Percentiles rank a stretch among this genome's conserved stretches.
Conservation (phyloP, 805 yeast genomes). For the Yamadazyma nakazawae region DNA sequence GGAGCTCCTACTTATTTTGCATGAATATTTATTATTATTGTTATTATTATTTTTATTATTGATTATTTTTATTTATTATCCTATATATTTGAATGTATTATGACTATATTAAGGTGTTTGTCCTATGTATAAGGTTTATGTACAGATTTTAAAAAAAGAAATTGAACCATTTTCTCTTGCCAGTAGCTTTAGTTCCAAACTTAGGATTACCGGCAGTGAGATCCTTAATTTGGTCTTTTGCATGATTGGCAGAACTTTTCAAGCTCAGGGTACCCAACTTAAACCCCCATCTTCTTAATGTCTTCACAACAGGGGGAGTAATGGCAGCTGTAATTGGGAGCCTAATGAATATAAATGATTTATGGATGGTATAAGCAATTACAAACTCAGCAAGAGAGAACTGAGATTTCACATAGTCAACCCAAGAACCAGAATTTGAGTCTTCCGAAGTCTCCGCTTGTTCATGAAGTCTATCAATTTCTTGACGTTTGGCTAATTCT, state of each 20-base stretch:
- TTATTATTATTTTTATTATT: conserved; percentile 1
- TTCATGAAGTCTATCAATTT: conserved; percentile 28
- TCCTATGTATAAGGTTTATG: neutral
- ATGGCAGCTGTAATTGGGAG: conserved; percentile 89
- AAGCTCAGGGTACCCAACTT: conserved; percentile 57
- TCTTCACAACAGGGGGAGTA: conserved; percentile 73
- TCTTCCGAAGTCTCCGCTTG: conserved; percentile 16
- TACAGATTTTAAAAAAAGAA: conserved; percentile 47
- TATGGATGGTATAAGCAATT: conserved; percentile 91
- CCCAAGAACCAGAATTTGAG: conserved; percentile 10
- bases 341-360: conserved; percentile 77
- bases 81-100: conserved; percentile 1
- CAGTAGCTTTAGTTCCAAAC: conserved; percentile 53
- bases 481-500: conserved; percentile 36
- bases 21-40: conserved; percentile 4
- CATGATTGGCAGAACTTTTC: conserved; percentile 36
- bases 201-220: conserved; percentile 44
- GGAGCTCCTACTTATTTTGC: neutral
- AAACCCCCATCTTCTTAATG: conserved; percentile 75
- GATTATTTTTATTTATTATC: conserved; percentile 3
- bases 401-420: conserved; percentile 24
- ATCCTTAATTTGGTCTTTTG: conserved; percentile 31
- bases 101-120: neutral
- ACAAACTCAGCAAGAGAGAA: conserved; percentile 76
- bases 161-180: conserved; percentile 54